Base-by-base conservation (phyloP, 1,284 basidiomycete genomes). In the Peniophora sp. region DNA sequence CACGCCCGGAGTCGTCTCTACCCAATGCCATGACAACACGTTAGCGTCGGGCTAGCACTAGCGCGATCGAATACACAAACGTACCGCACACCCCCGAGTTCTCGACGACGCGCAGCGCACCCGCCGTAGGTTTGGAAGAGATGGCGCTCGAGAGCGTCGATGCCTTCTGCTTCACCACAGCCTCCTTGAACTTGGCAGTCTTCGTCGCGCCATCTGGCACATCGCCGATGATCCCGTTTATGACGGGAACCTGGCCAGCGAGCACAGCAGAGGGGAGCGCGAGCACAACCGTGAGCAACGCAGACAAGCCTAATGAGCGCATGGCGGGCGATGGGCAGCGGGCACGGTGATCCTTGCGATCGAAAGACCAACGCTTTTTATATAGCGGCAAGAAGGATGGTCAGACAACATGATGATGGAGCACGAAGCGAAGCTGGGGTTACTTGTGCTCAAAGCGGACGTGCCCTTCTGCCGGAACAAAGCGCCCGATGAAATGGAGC, bases 1-100 rank as follows among this genome's bases (percentile, higher is more conserved):
- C 0, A 81, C 77, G 16, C 73, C 75, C 8, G 72, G 69, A 0
- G 78, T 80, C 1, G 75, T 81, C 63, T 83, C 79, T 77, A 51
- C 19, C 14, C 35, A 17, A 32, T 45, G 27, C 35, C 50, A 12
- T 14, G 52, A 59, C 45, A 43, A 56, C 45, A 36, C 16, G 20
- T n/a, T 41, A 3, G 22, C 20, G 11, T 32, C 27, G 27, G 27
- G 12, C 27, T 32, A 32, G 36, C 5, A 25, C 14, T 1, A 17
- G 38, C 38, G 34, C 24, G 22, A 17, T 1, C 12, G 27, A 3
- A 45, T 39, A n/a, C 48, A 48, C 14, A 38, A 11, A 57, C 61
- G 41, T 49, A 74, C 73, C 73, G 59, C 78, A 81, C 10, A 79
- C 59, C 3, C 77, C 77, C 16, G 76, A 78, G 59, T 80, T 81